These are phyloP conservation scores for Pinus albicaulis DNA, from an alignment of 75 land plant species.

Conservation along the genomic window DNA sequence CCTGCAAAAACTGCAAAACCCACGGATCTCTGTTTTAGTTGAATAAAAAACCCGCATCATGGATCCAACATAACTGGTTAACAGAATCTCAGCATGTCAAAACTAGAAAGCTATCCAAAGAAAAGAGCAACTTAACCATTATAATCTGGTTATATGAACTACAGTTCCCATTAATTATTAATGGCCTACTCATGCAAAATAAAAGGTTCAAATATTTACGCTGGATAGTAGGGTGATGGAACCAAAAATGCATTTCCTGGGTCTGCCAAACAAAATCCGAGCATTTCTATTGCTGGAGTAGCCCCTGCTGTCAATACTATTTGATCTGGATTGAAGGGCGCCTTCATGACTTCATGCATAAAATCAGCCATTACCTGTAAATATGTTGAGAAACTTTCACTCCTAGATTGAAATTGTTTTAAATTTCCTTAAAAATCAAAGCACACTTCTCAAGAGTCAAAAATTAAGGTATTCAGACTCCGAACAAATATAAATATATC, in stretches of 20 bases:
- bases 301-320: slow-evolving; percentile 78
- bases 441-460: too few species aligned
- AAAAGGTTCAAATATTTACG: slow-evolving; percentile 27
- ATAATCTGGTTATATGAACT: neutral
- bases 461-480: neutral
- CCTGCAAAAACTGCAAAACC: slow-evolving; percentile 61
- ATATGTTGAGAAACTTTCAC: neutral
- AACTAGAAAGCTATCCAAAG: neutral
- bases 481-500: too few species aligned
- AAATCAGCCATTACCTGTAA: slow-evolving; percentile 70
- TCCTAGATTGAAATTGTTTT: too few species aligned
- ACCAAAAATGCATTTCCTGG: slow-evolving; percentile 77
- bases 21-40: neutral
- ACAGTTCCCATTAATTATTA: neutral
- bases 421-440: too few species aligned
- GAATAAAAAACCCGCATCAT: neutral
- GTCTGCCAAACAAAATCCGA: slow-evolving; percentile 70
- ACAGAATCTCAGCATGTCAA: neutral
- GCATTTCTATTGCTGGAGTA: slow-evolving; percentile 73
- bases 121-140: neutral
- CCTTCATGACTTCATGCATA: slow-evolving; percentile 51
- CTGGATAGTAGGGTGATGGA: slow-evolving; percentile 81
- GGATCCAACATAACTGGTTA: neutral
- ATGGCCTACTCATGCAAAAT: neutral
- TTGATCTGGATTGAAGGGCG: slow-evolving; percentile 49